These are phyloP conservation scores for Microdochium nivale DNA, from an alignment of 2,329 filamentous ascomycete species.

Conservation along the genomic window DNA sequence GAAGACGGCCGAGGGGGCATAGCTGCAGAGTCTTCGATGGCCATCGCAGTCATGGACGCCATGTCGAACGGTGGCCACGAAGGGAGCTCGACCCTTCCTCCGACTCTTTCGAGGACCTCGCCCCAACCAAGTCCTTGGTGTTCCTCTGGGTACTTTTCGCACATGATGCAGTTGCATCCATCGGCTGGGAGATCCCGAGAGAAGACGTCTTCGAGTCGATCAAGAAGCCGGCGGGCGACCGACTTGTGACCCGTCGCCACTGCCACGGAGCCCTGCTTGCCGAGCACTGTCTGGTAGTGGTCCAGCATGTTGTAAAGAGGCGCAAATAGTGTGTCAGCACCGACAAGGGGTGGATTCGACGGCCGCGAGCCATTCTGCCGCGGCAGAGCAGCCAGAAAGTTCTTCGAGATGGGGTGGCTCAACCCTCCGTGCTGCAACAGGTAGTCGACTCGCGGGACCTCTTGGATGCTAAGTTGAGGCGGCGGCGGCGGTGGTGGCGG, in stretches of 20 bases:
- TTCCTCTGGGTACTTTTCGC: conserved; percentile 52
- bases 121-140: conserved; percentile 82
- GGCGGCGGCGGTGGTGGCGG: conserved; percentile 63
- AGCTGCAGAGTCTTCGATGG: conserved; percentile 55
- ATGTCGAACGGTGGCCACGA: conserved; percentile 83
- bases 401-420: conserved; percentile 60
- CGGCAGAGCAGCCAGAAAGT: conserved; percentile 59
- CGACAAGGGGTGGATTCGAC: conserved; percentile 55
- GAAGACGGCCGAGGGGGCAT: conserved; percentile 47
- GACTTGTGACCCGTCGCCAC: conserved; percentile 94
- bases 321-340: conserved; percentile 68
- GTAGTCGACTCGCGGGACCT: conserved; percentile 82
- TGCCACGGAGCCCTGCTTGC: conserved; percentile 79
- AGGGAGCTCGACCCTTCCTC: conserved; percentile 77
- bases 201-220: conserved; percentile 90
- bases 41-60: conserved; percentile 50
- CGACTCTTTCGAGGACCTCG: conserved; percentile 87
- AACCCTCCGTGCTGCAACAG: conserved; percentile 83
- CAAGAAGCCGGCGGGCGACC: conserved; percentile 80
- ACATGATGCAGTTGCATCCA: conserved; percentile 81
- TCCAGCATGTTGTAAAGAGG: conserved; percentile 78
- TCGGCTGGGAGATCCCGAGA: conserved; percentile 83
- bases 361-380: conserved; percentile 46
- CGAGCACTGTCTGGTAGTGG: conserved; percentile 75
- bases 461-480: conserved; percentile 59